Evolutionary conservation across 176 grass and related monocot genomes (phyloP), one percentile per base, ranked within the genome.

Genomic region (Phoenix roebelenii): DNA sequence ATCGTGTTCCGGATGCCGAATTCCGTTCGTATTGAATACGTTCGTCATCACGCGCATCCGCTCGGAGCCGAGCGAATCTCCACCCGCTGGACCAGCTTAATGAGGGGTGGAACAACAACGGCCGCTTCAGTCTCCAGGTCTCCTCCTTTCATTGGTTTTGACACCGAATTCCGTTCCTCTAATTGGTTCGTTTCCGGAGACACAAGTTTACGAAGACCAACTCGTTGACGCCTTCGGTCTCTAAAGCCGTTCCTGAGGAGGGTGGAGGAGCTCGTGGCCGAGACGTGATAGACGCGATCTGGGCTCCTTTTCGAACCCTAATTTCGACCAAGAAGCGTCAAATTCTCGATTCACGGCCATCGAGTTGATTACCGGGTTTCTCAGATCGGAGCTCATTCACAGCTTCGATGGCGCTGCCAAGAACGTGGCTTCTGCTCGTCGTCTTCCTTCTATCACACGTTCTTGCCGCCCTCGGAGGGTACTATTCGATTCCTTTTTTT

Each of bases 341-440:
- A 71, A 23, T 50, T 19, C 39, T 48, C n/a, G 52, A 66, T 15
- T 7, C 28, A 30, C 3, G 4, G 4, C 24, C 44, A 4, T 22
- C 20, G 20, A 20, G 20, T 50, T 4, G 49, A 35, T 54, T 44
- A 15, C 58, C 28, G 1, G 28, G 0, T 30, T 49, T 30, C 28
- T 30, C 5, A 14, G 56, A 39, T 51, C 54, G 59, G 54, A 16
- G 56, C 65, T 30, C 28, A 4, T 54, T 5, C 16, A 17, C 29
- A 50, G 70, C 52, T 61, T 60, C 20, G 62, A 80, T 80, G 77
- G 77, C 77, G 44, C 29, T 67, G 50, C 67, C 52, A 24, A 67
- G 70, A 68, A 68, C 69, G 70, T 56, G 70, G 50, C 57, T 80
- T 15, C 72, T 71, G 55, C 64, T 80, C 44, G 64, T 80, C 2